Evolutionary conservation across 345 rosid genomes (phyloP).

Genomic region (Acer saccharum): DNA sequence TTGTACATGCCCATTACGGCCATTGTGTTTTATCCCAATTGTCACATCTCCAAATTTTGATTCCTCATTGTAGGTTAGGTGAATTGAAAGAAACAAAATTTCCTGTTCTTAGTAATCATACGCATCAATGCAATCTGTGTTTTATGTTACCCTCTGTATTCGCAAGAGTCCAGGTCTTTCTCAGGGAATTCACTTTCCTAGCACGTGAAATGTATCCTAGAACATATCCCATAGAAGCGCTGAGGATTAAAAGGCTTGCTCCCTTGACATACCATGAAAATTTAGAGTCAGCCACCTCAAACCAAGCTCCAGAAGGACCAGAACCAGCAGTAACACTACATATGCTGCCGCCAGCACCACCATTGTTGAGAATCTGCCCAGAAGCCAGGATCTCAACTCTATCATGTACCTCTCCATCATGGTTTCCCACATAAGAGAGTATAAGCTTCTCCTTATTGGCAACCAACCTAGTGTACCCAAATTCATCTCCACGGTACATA

Average conservation of each 20-base stretch:
- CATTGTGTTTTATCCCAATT: background rate
- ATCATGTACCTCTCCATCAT: constrained; percentile 89
- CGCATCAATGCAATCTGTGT: background rate
- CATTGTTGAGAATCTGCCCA: constrained; percentile 62
- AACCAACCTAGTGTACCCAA: constrained; percentile 80
- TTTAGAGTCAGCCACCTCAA: constrained; percentile 27
- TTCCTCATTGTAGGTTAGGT: background rate
- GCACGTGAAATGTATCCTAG: constrained; percentile 60
- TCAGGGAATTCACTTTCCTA: constrained; percentile 42
- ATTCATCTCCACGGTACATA: constrained; percentile 88
- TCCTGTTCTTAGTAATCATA: background rate
- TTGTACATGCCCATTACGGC: background rate
- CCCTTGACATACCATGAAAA: constrained; percentile 55
- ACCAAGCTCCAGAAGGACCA: constrained; percentile 1
- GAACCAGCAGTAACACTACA: constrained; percentile 11
- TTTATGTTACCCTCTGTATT: constrained; percentile 53
- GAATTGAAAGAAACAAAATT: background rate
- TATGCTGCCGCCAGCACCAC: background rate
- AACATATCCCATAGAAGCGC: constrained; percentile 62
- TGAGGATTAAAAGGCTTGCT: constrained; percentile 69
- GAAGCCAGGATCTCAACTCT: constrained; percentile 74
- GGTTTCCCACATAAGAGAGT: constrained; percentile 77
- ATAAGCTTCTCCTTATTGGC: constrained; percentile 80
- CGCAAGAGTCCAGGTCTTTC: constrained; percentile 59
- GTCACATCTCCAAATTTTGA: background rate